Evolutionary conservation across 2,329 filamentous ascomycete genomes (phyloP).

Genomic region (Neofusicoccum laricinum): DNA sequence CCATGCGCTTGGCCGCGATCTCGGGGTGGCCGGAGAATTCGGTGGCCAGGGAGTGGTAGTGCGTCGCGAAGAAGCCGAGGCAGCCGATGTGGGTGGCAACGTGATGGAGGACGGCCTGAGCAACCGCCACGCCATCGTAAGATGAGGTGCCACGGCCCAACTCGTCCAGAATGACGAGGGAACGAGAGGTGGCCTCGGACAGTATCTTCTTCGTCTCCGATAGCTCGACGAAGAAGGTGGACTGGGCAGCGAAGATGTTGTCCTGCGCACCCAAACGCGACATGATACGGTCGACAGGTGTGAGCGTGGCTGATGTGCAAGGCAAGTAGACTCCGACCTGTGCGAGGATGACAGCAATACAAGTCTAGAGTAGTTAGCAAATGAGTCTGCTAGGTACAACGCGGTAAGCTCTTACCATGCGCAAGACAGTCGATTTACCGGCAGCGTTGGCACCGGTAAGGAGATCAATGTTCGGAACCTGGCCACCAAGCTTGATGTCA

Average conservation of each 20-base stretch:
- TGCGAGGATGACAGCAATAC: conserved; percentile 93
- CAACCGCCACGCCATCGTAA: conserved; percentile 94
- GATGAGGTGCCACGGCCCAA: conserved; percentile 91
- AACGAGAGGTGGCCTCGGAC: conserved; percentile 87
- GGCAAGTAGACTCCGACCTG: conserved; percentile 94
- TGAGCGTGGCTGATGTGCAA: conserved; percentile 75
- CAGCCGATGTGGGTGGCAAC: conserved; percentile 91
- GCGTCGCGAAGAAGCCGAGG: conserved; percentile 93
- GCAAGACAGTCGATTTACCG: conserved; percentile 91
- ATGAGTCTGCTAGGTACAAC: conserved; percentile 6
- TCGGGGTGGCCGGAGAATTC: conserved; percentile 91
- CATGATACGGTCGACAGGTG: conserved; percentile 96
- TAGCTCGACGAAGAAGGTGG: conserved; percentile 96
- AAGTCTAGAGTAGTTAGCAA: conserved; percentile 60
- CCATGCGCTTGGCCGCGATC: conserved; percentile 83
- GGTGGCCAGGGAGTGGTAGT: conserved; percentile 89
- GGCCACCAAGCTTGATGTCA: conserved; percentile 81
- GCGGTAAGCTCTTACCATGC: conserved; percentile 66
- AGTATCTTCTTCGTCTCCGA: conserved; percentile 98
- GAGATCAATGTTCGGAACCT: conserved; percentile 77
- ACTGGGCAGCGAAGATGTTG: conserved; percentile 97
- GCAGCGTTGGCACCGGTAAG: conserved; percentile 96
- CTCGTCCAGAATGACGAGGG: conserved; percentile 94
- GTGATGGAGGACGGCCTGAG: conserved; percentile 95
- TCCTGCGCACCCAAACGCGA: conserved; percentile 95